phyloP scores from a whole-genome alignment of 768 basidiomycete genomes.

The Mrakia blollopis region DNA sequence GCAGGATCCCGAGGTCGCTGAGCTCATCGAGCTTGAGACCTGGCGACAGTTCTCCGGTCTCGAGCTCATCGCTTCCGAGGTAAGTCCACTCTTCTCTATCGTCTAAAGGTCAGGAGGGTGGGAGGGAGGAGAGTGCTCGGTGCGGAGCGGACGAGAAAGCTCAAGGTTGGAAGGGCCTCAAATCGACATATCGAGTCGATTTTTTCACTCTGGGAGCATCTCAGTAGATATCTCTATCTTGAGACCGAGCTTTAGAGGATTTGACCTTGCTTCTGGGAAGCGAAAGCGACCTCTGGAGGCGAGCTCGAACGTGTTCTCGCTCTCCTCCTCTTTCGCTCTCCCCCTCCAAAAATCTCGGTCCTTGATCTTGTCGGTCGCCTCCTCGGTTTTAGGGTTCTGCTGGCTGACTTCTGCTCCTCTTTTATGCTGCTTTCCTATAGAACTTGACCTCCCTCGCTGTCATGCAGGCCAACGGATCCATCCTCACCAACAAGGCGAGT shows the following conservation, averaged over 20 bases:
- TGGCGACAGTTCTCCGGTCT: conserved; percentile 97
- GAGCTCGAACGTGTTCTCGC: not conserved
- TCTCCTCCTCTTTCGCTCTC: not conserved
- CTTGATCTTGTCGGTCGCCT: conserved; percentile 10
- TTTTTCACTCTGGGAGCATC: too few relatives aligned
- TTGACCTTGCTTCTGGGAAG: too few relatives aligned
- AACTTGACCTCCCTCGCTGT: conserved; percentile 93
- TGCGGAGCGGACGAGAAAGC: not conserved
- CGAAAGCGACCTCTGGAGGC: too few relatives aligned
- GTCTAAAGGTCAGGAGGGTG: not conserved
- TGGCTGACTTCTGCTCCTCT: conserved; percentile 2
- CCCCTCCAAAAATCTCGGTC: not conserved
- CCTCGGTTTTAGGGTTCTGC: not conserved
- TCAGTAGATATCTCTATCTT: too few relatives aligned
- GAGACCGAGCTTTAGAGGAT: too few relatives aligned
- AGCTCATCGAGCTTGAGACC: conserved; percentile 93
- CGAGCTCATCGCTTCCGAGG: conserved; percentile 98
- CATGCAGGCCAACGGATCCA: conserved; percentile 98
- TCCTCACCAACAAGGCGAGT: conserved; percentile 79
- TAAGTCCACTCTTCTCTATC: conserved; percentile 44
- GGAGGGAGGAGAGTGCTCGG: not conserved
- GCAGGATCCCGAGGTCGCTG: conserved; percentile 89
- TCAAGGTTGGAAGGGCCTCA: not conserved
- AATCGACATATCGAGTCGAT: too few relatives aligned
- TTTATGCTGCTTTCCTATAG: conserved; percentile 47